Evolutionary conservation across 345 rosid species (phyloP).

Genomic region (Linum usitatissimum): DNA sequence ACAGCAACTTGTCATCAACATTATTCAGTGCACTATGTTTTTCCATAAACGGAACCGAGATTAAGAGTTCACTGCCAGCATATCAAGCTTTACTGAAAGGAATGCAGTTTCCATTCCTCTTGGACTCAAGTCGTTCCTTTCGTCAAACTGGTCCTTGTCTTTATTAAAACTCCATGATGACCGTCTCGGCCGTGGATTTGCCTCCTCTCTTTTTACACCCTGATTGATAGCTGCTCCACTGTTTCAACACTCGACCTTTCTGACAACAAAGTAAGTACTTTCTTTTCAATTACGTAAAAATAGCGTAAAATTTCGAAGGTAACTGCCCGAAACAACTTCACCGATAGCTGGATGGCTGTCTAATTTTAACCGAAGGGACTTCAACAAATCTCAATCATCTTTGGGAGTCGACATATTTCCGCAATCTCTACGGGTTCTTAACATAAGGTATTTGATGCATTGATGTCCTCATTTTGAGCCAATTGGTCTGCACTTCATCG

Average conservation of each 20-base stretch:
- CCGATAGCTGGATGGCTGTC: constrained; percentile 86
- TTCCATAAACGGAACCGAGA: constrained; percentile 30
- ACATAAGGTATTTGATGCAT: constrained; percentile 43
- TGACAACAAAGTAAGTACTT: constrained; percentile 56
- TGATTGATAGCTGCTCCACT: constrained; percentile 46
- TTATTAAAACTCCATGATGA: constrained; percentile 46
- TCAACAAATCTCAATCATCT: constrained; percentile 17
- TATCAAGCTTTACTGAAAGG: constrained; percentile 42
- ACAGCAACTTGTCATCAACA: constrained; percentile 61
- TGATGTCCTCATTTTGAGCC: not conserved
- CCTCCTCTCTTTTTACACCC: constrained; percentile 36
- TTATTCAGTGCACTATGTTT: constrained; percentile 38
- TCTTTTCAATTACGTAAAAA: constrained; percentile 7
- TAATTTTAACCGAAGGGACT: constrained; percentile 36
- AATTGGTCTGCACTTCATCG: too few species aligned
- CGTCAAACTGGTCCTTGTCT: constrained; percentile 52
- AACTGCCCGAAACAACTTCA: constrained; percentile 1
- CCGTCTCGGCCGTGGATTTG: constrained; percentile 37
- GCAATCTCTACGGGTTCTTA: constrained; percentile 48
- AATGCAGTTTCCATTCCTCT: constrained; percentile 28
- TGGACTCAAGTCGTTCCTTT: constrained; percentile 48
- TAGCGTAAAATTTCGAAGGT: not conserved
- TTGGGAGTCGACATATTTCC: constrained; percentile 33
- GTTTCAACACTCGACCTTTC: constrained; percentile 67
- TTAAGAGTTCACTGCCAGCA: constrained; percentile 41